phyloP scores from a whole-genome alignment of 2,329 filamentous ascomycete genomes.

The Cordyceps militaris region DNA sequence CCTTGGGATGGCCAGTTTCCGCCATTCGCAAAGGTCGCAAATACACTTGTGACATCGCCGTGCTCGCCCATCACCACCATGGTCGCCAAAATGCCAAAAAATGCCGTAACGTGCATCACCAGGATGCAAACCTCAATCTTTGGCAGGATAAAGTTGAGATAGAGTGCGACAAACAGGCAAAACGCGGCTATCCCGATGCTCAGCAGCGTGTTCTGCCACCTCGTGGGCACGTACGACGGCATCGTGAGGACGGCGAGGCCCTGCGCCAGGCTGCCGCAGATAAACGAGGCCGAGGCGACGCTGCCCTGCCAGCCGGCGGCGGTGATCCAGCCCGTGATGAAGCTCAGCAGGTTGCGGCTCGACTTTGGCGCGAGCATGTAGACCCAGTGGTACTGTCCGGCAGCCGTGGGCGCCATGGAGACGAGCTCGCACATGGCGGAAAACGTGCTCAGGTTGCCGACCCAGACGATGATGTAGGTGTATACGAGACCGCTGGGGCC shows the following conservation, averaged over 20 bases:
- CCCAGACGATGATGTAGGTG: conserved; percentile 36
- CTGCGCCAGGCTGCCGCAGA: not conserved
- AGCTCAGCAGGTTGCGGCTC: conserved; percentile 35
- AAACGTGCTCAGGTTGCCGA: conserved; percentile 33
- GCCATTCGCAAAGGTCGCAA: conserved; percentile 25
- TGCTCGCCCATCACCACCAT: conserved; percentile 2
- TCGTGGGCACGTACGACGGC: not conserved
- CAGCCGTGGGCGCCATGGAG: conserved; percentile 38
- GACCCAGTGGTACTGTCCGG: conserved; percentile 52
- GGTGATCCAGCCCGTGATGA: conserved; percentile 22
- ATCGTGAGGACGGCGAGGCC: conserved; percentile 1
- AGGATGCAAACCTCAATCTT: conserved; percentile 12
- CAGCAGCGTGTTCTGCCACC: conserved; percentile 11
- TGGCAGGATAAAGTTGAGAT: conserved; percentile 7
- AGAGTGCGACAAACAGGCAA: not conserved
- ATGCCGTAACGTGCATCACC: conserved; percentile 8
- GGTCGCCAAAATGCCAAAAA: conserved; percentile 9
- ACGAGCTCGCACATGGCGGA: conserved; percentile 27
- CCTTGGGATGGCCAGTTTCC: conserved; percentile 33
- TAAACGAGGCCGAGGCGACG: conserved; percentile 16
- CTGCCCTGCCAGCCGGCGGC: conserved; percentile 23
- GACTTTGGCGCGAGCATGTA: conserved; percentile 37
- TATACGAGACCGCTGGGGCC: conserved; percentile 45
- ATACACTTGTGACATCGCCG: conserved; percentile 6
- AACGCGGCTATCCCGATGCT: not conserved